Percentiles rank a stretch among this genome's conserved stretches.
Conservation (phyloP, 2,329 filamentous ascomycete genomes). For the Aspergillus persii region DNA sequence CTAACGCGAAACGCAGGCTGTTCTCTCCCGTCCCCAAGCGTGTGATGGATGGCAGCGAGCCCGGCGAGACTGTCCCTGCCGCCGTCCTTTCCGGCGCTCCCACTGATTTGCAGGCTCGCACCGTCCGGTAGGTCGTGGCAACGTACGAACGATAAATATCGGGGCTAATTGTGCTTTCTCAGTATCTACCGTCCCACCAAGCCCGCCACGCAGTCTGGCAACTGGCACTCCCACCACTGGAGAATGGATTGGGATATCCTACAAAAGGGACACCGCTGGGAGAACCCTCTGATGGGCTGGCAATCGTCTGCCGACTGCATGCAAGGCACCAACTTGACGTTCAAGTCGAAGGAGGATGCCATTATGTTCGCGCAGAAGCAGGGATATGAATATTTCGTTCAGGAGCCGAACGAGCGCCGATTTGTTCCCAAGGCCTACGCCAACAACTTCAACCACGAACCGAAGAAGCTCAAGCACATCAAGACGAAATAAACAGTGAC, state of each 20-base stretch:
- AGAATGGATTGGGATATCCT: conserved; percentile 98
- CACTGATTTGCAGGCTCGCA: conserved; percentile 87
- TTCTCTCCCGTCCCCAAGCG: conserved; percentile 89
- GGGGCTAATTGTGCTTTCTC: conserved; percentile 16
- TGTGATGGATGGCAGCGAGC: conserved; percentile 88
- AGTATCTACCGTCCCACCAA: conserved; percentile 93
- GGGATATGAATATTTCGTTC: conserved; percentile 98
- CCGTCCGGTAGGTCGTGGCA: conserved; percentile 69
- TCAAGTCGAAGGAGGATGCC: conserved; percentile 91
- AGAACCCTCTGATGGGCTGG: conserved; percentile 98
- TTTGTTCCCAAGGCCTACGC: conserved; percentile 92
- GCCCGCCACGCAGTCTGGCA: conserved; percentile 92
- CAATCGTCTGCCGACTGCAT: conserved; percentile 92
- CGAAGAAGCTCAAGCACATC: conserved; percentile 83
- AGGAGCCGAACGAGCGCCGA: conserved; percentile 88
- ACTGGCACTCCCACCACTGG: conserved; percentile 82
- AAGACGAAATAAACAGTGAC: conserved; percentile 66
- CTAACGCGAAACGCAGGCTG: conserved; percentile 55
- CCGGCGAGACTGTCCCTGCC: conserved; percentile 70
- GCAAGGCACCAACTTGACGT: conserved; percentile 89
- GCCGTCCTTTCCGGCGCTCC: conserved; percentile 89
- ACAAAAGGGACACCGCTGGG: conserved; percentile 90
- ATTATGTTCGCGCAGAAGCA: conserved; percentile 97
- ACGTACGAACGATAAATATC: background rate
- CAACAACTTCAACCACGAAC: conserved; percentile 87